Evolutionary conservation across 2,329 filamentous ascomycete species (phyloP), one percentile per base, ranked within the genome.

Genomic region (Alternaria conjuncta): DNA sequence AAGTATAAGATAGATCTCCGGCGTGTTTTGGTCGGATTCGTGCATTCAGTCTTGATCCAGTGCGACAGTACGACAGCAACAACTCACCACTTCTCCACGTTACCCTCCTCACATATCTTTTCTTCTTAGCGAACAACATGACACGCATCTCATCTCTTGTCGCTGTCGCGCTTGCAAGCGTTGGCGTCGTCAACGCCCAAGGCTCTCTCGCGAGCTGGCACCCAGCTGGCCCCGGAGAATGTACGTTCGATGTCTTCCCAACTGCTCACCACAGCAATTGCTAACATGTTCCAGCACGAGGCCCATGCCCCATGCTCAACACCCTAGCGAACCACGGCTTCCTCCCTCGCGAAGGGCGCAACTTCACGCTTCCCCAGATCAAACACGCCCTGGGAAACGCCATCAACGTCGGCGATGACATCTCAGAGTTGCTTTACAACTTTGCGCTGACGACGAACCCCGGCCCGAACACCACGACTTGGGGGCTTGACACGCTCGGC

Each of bases 401-500:
- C 6, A 20, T 65, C 8, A 67, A 65, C 50, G 30, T 70, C 43
- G 50, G 28, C 23, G 60, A 54, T n/a, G 43, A 51, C 21, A 15
- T 50, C 51, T n/a, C 15, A 10, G 28, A 50, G 30, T 25, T 62
- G 15, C 30, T 65, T 6, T 60, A 62, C 46, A 55, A 43, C 9
- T 47, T 54, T 6, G 66, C 64, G 6, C 36, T 64, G 2, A 58
- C 32, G 4, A 64, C 62, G 13, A 69, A 66, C 53, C 57, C 63
- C 2, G 55, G 46, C 18, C 49, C 36, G 1, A 64, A 65, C 26
- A 55, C 56, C 5, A 61, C 56, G 6, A 64, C 55, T 6, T 70
- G 55, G 26, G 61, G 57, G 0, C 41, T 68, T 1, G 75, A 84
- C 41, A 72, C 84, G 6, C 75, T 85, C 9, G 80, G 79, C 55